Percentiles rank a stretch among this genome's conserved stretches.
phyloP scores from a whole-genome alignment of 2,329 filamentous ascomycete species.

The Phyllosticta ampelicida region DNA sequence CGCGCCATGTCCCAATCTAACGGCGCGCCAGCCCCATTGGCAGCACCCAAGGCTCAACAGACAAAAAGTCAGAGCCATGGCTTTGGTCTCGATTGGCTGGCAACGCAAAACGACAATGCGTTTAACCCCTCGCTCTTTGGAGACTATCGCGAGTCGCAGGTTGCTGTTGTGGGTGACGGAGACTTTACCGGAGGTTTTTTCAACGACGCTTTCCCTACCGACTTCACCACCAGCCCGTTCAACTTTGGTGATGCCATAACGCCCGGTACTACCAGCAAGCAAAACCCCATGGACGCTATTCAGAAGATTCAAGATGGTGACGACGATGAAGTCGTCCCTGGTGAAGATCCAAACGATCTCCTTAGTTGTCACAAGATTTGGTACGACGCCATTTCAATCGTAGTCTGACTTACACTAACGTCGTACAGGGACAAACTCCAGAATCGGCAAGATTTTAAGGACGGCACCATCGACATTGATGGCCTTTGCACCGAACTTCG shows the following conservation, averaged over 20 bases:
- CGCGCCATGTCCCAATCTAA: conserved; percentile 37
- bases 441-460: conserved; percentile 75
- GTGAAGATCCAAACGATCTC: conserved; percentile 50
- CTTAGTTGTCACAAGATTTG: conserved; percentile 88
- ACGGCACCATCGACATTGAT: conserved; percentile 88
- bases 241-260: conserved; percentile 46
- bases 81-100: conserved; percentile 60
- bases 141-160: conserved; percentile 83
- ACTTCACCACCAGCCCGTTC: conserved; percentile 66
- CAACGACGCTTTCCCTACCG: conserved; percentile 67
- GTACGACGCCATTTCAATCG: conserved; percentile 44
- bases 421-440: conserved; percentile 73
- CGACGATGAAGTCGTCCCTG: conserved; percentile 54
- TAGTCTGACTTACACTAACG: conserved; percentile 30
- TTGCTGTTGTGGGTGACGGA: conserved; percentile 58
- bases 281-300: conserved; percentile 66
- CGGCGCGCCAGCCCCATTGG: conserved; percentile 28
- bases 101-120: conserved; percentile 69
- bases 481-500: conserved; percentile 84
- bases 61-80: conserved; percentile 21
- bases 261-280: conserved; percentile 40
- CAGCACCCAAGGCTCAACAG: conserved; percentile 9
- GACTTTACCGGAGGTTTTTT: conserved; percentile 60
- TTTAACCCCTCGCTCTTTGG: conserved; percentile 90
- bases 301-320: conserved; percentile 63